Conservation (phyloP, 2,329 filamentous ascomycete species). For the Cladosporium sp. region DNA sequence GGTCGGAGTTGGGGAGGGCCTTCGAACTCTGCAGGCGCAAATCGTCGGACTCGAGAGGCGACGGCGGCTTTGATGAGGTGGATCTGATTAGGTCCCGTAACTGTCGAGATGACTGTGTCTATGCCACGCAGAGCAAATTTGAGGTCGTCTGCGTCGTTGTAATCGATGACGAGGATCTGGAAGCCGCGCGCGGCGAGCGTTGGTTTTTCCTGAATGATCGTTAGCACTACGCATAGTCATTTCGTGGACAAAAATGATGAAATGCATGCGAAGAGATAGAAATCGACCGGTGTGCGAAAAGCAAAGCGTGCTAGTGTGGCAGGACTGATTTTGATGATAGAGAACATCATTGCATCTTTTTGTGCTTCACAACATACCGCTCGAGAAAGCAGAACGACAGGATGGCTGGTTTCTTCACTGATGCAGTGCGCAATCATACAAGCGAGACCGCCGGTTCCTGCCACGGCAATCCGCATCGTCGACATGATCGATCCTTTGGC, state of each 20-base stretch:
- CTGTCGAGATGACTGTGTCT: constrained; percentile 70
- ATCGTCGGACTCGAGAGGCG: constrained; percentile 58
- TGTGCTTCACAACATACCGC: constrained; percentile 42
- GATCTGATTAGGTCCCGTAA: constrained; percentile 61
- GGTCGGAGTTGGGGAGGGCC: constrained; percentile 55
- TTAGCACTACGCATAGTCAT: too few species aligned
- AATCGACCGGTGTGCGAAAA: too few species aligned
- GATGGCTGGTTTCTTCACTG: constrained; percentile 57
- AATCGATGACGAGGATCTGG: constrained; percentile 67
- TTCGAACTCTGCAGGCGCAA: constrained; percentile 73
- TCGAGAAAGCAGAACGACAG: constrained; percentile 66
- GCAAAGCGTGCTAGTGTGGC: too few species aligned
- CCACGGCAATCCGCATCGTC: constrained; percentile 59
- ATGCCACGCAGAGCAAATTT: constrained; percentile 64
- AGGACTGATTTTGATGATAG: too few species aligned
- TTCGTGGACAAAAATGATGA: too few species aligned
- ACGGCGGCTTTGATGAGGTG: constrained; percentile 68
- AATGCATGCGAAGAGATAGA: too few species aligned
- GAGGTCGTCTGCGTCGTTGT: constrained; percentile 54
- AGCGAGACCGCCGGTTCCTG: constrained; percentile 57
- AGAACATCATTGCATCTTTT: too few species aligned
- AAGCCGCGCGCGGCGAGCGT: constrained; percentile 54
- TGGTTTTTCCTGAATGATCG: constrained; percentile 45
- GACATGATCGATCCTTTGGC: constrained; percentile 16
- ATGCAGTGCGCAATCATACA: constrained; percentile 56